Conservation (phyloP, 805 yeast species). For the Saturnispora hagleri region DNA sequence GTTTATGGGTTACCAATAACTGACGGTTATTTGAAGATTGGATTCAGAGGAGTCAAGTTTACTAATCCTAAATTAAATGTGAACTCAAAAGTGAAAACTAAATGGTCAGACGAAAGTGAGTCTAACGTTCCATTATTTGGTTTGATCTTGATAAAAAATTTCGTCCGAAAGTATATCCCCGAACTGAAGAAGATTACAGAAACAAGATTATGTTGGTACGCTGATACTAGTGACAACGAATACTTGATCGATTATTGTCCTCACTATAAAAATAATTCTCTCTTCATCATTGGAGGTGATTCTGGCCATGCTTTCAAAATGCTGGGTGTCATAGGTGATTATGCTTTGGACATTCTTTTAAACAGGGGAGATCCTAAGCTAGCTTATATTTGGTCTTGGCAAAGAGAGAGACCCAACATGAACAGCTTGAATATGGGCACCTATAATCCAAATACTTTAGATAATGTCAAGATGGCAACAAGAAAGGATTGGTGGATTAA, state of each 20-base stretch:
- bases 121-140: conserved; percentile 25
- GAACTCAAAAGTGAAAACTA: conserved; percentile 23
- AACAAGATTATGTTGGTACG: conserved; percentile 29
- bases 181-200: conserved; percentile 18
- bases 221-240: conserved; percentile 29
- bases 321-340: conserved; percentile 28
- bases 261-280: conserved; percentile 18
- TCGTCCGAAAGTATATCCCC: conserved; percentile 21
- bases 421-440: conserved; percentile 19
- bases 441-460: conserved; percentile 22
- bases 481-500: conserved; percentile 18
- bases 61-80: conserved; percentile 18
- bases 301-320: conserved; percentile 33
- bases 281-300: conserved; percentile 31
- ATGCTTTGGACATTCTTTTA: conserved; percentile 16
- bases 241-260: conserved; percentile 30
- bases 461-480: conserved; percentile 20
- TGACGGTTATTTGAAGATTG: conserved; percentile 24
- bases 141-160: conserved; percentile 19
- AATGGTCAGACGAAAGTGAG: conserved; percentile 18
- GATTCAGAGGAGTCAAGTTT: conserved; percentile 27
- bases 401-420: conserved; percentile 18
- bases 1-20: conserved; percentile 26
- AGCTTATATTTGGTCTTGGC: conserved; percentile 21
- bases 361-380: conserved; percentile 13